Evolutionary conservation across 2,329 filamentous ascomycete species (phyloP), one percentile per base, ranked within the genome.

Genomic region (Emericellopsis cladophorae): DNA sequence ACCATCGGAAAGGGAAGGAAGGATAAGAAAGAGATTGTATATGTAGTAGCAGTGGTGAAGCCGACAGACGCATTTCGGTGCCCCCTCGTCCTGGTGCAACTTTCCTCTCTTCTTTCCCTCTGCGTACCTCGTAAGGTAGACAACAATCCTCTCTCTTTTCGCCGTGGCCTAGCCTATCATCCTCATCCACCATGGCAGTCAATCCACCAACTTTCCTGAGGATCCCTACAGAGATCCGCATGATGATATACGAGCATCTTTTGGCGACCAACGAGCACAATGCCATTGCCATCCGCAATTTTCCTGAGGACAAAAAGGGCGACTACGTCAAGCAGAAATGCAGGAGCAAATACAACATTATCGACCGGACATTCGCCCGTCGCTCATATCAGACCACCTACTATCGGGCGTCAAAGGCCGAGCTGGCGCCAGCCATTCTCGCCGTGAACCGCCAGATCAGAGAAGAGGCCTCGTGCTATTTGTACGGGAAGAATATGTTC

Each of bases 401-500:
- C 55, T 29, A 29, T 12, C 8, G 26, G 26, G 26, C 26, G 6
- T 29, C 26, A 9, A 29, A 29, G 26, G 49, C 47, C 40, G 32
- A 40, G 11, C 31, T 15, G 21, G 35, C 8, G 10, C 34, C 18
- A 40, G 49, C 66, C 39, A 59, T 72, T 49, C 58, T 76, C 64
- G 50, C 56, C 39, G 61, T 60, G 16, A 69, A 61, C 49, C 60
- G 61, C 33, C 61, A 62, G 41, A 60, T 78, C 39, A 63, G 79
- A 52, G 59, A 64, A 44, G 76, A 81, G 53, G 68, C 71, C n/a
- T 59, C 68, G 4, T 63, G 70, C 43, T 52, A 74, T 14, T 59
- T 81, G 4, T 81, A 81, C 54, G 62, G 60, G 7, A 59, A 54
- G 42, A 72, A 78, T 51, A 60, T 61, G 1, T 80, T 81, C 53